phyloP scores from a whole-genome alignment of 257 asterid genomes.

The Solanum boliviense region DNA sequence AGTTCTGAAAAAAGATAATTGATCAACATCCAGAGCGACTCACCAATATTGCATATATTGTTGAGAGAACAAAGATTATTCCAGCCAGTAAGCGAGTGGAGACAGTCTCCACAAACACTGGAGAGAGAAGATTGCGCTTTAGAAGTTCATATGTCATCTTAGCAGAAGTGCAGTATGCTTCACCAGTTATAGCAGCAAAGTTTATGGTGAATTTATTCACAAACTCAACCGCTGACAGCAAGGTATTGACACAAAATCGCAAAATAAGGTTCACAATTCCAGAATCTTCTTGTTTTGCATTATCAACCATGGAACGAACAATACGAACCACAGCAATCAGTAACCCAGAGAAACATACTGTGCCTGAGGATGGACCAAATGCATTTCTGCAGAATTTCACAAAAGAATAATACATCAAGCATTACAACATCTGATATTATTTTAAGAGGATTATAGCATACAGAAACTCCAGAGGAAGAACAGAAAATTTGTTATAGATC shows the following conservation, averaged over 20 bases:
- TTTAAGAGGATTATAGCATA: not conserved
- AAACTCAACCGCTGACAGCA: slow-evolving; percentile 69
- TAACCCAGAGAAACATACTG: slow-evolving; percentile 83
- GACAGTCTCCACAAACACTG: slow-evolving; percentile 84
- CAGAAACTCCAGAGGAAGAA: not conserved
- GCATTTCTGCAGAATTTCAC: slow-evolving; percentile 56
- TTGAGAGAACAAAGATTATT: slow-evolving; percentile 67
- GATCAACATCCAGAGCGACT: slow-evolving; percentile 1
- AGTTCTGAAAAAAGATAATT: not conserved
- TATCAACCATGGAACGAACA: slow-evolving; percentile 81
- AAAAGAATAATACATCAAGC: not conserved
- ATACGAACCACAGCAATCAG: slow-evolving; percentile 46
- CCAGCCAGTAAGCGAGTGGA: slow-evolving; percentile 84
- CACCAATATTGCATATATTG: slow-evolving; percentile 82
- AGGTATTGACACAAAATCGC: slow-evolving; percentile 62
- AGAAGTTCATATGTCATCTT: slow-evolving; percentile 89
- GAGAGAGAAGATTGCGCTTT: slow-evolving; percentile 85
- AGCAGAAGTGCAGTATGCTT: slow-evolving; percentile 84
- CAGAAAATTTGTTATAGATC: not conserved
- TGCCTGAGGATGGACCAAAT: slow-evolving; percentile 87
- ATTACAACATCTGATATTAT: not conserved
- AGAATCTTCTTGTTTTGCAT: slow-evolving; percentile 66
- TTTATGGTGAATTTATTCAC: slow-evolving; percentile 84
- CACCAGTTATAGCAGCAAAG: slow-evolving; percentile 94
- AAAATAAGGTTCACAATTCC: slow-evolving; percentile 72